A percentile compares a stretch with the other conserved stretches of the same genome.
phyloP scores from a whole-genome alignment of 345 rosid species.

The Sisymbrium irio region DNA sequence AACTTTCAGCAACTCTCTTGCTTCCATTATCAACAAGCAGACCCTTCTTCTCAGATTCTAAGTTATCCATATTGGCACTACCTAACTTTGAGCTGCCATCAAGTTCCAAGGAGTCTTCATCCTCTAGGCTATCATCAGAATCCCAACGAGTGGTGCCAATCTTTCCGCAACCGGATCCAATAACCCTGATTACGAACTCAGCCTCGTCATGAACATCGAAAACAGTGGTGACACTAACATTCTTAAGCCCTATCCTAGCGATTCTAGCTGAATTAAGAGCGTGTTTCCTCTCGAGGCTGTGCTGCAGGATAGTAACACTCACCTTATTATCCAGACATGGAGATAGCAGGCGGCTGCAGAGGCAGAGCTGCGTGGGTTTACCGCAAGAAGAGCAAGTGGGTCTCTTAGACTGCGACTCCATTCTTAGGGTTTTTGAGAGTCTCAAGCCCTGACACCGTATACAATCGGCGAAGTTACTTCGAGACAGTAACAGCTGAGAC shows the following conservation, averaged over 20 bases:
- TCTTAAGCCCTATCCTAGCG: constrained; percentile 67
- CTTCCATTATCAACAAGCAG: constrained; percentile 10
- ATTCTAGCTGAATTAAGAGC: constrained; percentile 78
- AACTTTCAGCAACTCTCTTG: constrained; percentile 15
- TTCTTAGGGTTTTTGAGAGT: constrained; percentile 40
- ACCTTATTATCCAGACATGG: constrained; percentile 58
- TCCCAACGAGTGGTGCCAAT: constrained; percentile 22
- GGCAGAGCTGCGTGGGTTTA: constrained; percentile 62
- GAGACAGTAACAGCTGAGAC: constrained; percentile 19
- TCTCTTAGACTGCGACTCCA: constrained; percentile 56
- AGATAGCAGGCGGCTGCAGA: constrained; percentile 54
- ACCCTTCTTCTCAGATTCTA: constrained; percentile 10
- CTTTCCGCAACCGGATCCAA: constrained; percentile 24
- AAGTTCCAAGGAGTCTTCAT: constrained; percentile 10
- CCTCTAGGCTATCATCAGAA: constrained; percentile 13
- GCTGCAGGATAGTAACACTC: constrained; percentile 76
- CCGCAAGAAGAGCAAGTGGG: constrained; percentile 66
- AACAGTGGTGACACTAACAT: constrained; percentile 51
- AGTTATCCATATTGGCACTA: constrained; percentile 4
- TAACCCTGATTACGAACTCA: constrained; percentile 44
- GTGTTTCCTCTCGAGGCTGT: constrained; percentile 68
- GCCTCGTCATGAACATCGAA: constrained; percentile 60
- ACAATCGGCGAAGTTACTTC: constrained; percentile 4
- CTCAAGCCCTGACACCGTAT: constrained; percentile 23
- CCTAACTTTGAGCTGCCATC: constrained; percentile 24